Evolutionary conservation across 495 filamentous ascomycete genomes (phyloP), one percentile per base, ranked within the genome.

Genomic region (Clohesyomyces aquaticus): DNA sequence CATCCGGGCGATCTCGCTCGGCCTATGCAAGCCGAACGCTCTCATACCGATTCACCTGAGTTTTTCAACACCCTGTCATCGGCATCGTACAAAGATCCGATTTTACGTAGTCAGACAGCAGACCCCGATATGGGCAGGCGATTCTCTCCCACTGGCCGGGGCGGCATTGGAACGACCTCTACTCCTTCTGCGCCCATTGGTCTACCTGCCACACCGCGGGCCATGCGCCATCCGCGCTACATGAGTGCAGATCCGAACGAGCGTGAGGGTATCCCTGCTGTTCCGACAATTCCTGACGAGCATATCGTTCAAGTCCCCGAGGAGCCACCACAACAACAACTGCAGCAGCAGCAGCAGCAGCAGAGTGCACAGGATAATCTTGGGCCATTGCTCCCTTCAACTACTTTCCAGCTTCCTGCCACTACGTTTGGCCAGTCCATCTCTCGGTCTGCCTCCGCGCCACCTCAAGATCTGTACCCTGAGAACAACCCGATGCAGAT

Each of bases 121-220:
- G 69, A 69, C 46, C 69, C 69, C 19, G 67, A 72, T 21, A 56
- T 65, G 21, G 52, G 53, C 6, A 67, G 67, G 59, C 54, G 55
- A 27, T 67, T 60, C 50, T 66, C 67, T n/a, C 60, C 67, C 14
- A 68, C 59, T 9, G 60, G 53, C 48, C 55, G 23, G 46, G 29
- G 62, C 19, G 53, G 61, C 25, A 26, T 58, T 9, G 71, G 56
- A 38, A 69, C 71, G 32, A 75, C 74, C 9, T 72, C 75, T 14
- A 76, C 65, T 14, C 57, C 51, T 23, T 67, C 62, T 19, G 61
- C 63, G 10, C 75, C 65, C 8, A 79, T 91, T 56, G 91, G 91
- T 1, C 80, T 96, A 1, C 90, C 91, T 43, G 89, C 91, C 3
- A 95, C 91, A 6, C 91, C 91, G 21, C 81, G 87, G 76, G 90